Evolutionary conservation across 129 eudicot genomes (phyloP), one percentile per base, ranked within the genome.

Genomic region (Mikania micrantha): DNA sequence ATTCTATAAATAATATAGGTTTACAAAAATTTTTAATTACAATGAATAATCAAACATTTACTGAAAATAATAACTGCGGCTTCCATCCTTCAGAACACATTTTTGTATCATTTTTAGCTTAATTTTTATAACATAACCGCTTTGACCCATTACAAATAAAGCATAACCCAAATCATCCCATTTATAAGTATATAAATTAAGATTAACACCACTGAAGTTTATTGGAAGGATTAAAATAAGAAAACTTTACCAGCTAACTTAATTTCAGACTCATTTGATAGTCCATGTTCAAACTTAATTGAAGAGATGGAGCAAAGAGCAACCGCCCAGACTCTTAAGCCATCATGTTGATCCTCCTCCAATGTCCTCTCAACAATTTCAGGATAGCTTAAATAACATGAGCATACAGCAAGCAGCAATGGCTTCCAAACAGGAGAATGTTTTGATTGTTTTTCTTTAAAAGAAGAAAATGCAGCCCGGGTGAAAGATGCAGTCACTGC

Each of bases 391-490:
- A 82, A 63, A 71, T 82, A 88, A 75, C 91, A 88, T 1, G 96
- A 85, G 29, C 85, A 76, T 61, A 88, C 32, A 13, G 80, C 83
- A 85, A 88, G 88, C 77, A 88, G 53, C 78, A 85, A 74, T 9
- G 96, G 91, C 70, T 81, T 80, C 96, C 96, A 85, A 61, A 85
- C 61, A 67, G 91, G 67, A 73, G 77, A 82, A 69, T 84, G 81
- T 76, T 75, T 73, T 76, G 76, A 73, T 58, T 42, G 81, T 39
- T 76, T 78, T 53, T 75, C 79, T 71, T 57, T 77, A 58, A 87
- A 87, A 77, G 77, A 83, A 69, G 85, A 74, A 77, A 79, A 83
- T 22, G 95, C 88, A 15, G 88, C 78, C 67, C 49, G 80, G 50
- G 75, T 71, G 47, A 87, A 85, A 32, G 75, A 60, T 9, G 47